phyloP scores from a whole-genome alignment of 2,329 filamentous ascomycete species.

The Xylariaceae sp. region DNA sequence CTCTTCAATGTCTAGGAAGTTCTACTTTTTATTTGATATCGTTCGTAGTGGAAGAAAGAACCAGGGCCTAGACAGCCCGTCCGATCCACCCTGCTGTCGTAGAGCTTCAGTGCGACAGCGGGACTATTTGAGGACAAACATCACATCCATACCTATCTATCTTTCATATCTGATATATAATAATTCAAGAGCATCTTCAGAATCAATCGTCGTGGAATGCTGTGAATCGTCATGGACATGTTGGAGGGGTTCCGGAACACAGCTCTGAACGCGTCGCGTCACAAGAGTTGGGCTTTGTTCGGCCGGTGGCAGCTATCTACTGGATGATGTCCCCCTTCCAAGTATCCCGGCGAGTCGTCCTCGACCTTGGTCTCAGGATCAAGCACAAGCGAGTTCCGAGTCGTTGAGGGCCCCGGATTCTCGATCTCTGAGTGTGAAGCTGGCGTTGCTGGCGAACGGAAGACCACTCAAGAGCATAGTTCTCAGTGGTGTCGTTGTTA shows the following conservation, averaged over 20 bases:
- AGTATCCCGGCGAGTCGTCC: no score
- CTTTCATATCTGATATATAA: neutral
- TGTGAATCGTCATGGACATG: neutral
- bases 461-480: no score
- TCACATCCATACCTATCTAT: constrained; percentile 17
- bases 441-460: no score
- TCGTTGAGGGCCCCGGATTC: no score
- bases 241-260: neutral
- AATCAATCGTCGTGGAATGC: neutral
- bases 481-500: no score
- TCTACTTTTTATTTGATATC: constrained; percentile 43
- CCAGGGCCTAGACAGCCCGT: constrained; percentile 62
- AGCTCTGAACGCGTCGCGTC: no score
- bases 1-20: constrained; percentile 52
- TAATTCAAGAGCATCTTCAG: neutral
- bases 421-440: no score
- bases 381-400: no score
- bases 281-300: no score
- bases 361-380: no score
- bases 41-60: constrained; percentile 57
- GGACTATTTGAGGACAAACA: constrained; percentile 62
- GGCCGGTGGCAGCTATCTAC: no score
- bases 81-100: constrained; percentile 61
- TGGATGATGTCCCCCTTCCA: no score
- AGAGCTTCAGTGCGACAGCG: constrained; percentile 49